phyloP scores from a whole-genome alignment of 306 rosid species.

The Mimosa bimucronata region DNA sequence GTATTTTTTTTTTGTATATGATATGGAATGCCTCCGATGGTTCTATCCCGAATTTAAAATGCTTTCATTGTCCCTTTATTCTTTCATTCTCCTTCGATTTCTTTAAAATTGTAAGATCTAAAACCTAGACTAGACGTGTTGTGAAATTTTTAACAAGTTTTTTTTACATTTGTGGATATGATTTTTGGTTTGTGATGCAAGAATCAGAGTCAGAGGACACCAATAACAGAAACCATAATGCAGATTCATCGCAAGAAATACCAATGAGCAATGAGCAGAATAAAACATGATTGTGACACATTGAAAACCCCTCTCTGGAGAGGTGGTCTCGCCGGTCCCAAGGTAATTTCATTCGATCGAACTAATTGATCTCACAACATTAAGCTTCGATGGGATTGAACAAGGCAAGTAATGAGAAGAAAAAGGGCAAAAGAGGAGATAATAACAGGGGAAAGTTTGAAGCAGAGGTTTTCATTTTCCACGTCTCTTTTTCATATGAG shows the following conservation, averaged over 20 bases:
- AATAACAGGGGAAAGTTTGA: slow-evolving; percentile 54
- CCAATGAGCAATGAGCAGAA: slow-evolving; percentile 49
- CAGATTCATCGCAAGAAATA: slow-evolving; percentile 56
- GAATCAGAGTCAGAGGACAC: slow-evolving; percentile 76
- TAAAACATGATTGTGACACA: slow-evolving; percentile 93
- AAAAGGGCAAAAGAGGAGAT: slow-evolving; percentile 48
- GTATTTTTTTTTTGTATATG: slow-evolving; percentile 31
- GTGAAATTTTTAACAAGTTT: too few species aligned
- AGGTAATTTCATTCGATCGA: slow-evolving; percentile 53
- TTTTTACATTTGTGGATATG: too few species aligned
- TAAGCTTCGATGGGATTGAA: slow-evolving; percentile 54
- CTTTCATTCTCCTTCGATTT: too few species aligned
- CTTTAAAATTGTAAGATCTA: too few species aligned
- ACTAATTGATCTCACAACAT: neutral
- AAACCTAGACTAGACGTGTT: too few species aligned
- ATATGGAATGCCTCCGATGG: slow-evolving; percentile 45
- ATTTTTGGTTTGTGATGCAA: slow-evolving; percentile 46
- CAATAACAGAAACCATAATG: slow-evolving; percentile 49
- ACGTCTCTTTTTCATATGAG: too few species aligned
- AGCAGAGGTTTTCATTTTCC: slow-evolving; percentile 72
- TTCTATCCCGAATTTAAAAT: too few species aligned
- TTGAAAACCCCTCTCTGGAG: slow-evolving; percentile 92
- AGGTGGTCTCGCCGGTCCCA: slow-evolving; percentile 97
- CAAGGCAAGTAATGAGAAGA: slow-evolving; percentile 58
- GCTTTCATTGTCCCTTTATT: too few species aligned